Evolutionary conservation across 768 basidiomycete species (phyloP), one percentile per base, ranked within the genome.

Genomic region (Termitomyces sp.): DNA sequence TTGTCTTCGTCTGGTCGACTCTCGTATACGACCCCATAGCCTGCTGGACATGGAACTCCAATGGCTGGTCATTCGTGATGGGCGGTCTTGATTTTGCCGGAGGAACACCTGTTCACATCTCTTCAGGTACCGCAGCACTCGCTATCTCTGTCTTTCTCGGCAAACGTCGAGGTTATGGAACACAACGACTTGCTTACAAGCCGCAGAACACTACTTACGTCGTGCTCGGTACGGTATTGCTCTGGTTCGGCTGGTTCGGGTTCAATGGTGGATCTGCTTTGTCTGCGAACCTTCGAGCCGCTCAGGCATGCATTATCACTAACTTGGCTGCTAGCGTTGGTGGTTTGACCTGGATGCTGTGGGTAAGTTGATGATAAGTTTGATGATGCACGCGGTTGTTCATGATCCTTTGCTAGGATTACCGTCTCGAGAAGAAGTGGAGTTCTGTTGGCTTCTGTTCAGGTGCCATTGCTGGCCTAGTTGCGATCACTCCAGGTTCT

Each of bases 191-290:
- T 15, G 90, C 92, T 1, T 98, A 96, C 83, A 96, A 82, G 74
- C 95, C 96, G 0, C 92, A 96, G 71, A 97, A 96, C 73, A 92
- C 93, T 18, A 89, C 89, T 28, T 95, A 95, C 69, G 93, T 98
- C 63, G 81, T 97, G 48, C 79, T 97, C n/a, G 96, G 96, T 11
- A 98, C 96, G 0, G 85, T 90, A 2, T 83, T 96, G 71, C 91
- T 98, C 55, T 97, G 94, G 94, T 92, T 94, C 60, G 91, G 91
- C 5, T 98, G 96, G 96, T 93, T 96, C 63, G 93, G 92, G 2
- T 95, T 95, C 82, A 95, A 95, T 73, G 96, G 96, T 7, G 96
- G 96, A 24, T 90, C 87, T 16, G 95, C 95, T 9, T 84, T 98
- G 64, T 83, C 88, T 28, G 94, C 95, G 42, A 96, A 94, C 74